Percentiles rank a stretch among this genome's conserved stretches.
phyloP scores from a whole-genome alignment of 108 stramenopile species.

The Fragilaria crotonensis region DNA sequence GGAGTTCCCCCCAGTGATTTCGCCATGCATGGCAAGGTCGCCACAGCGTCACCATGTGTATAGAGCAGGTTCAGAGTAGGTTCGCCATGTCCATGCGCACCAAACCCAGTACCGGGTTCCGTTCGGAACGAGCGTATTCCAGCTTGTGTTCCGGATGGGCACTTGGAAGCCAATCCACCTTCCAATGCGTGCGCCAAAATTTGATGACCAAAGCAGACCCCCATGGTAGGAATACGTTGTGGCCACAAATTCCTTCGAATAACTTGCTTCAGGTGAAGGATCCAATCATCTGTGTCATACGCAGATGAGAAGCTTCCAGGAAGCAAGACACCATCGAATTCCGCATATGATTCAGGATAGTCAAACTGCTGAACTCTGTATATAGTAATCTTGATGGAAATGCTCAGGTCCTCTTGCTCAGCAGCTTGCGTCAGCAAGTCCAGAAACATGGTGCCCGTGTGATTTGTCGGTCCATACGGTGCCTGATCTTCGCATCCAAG shows the following conservation, averaged over 20 bases:
- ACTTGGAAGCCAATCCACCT: constrained; percentile 9
- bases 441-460: constrained; percentile 61
- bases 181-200: constrained; percentile 64
- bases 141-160: constrained; percentile 14
- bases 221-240: constrained; percentile 43
- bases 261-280: constrained; percentile 31
- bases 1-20: constrained; percentile 44
- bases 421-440: constrained; percentile 23
- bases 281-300: constrained; percentile 61
- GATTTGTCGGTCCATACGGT: constrained; percentile 64
- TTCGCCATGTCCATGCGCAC: not conserved
- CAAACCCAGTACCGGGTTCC: constrained; percentile 10
- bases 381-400: constrained; percentile 2
- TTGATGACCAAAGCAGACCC: constrained; percentile 83
- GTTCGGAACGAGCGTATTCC: constrained; percentile 33
- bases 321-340: constrained; percentile 61
- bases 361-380: constrained; percentile 9
- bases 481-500: constrained; percentile 64
- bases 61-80: constrained; percentile 26
- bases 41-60: constrained; percentile 80
- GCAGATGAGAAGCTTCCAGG: constrained; percentile 73
- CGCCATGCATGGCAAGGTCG: constrained; percentile 47
- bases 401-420: not conserved
- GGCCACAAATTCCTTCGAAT: constrained; percentile 53
- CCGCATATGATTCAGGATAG: constrained; percentile 37